Evolutionary conservation across 2,329 filamentous ascomycete species (phyloP).

Genomic region (Talaromyces sp.): DNA sequence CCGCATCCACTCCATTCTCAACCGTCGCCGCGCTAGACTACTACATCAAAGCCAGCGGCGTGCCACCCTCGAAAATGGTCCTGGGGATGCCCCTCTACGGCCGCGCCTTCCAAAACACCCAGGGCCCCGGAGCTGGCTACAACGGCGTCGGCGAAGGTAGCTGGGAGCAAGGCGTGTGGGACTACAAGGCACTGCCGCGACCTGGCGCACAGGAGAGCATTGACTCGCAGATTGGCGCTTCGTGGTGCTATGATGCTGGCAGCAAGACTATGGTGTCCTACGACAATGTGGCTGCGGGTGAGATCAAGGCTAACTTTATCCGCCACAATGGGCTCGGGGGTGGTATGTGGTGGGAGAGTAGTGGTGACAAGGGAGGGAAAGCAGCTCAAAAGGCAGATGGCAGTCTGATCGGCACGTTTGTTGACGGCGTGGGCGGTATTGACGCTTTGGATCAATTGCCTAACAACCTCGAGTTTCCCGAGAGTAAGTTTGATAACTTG

Average conservation of each 20-base stretch:
- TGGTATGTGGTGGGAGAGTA: conserved; percentile 97
- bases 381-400: conserved; percentile 32
- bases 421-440: conserved; percentile 30
- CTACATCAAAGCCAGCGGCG: conserved; percentile 59
- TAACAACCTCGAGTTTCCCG: conserved; percentile 34
- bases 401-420: conserved; percentile 62
- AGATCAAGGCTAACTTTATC: conserved; percentile 68
- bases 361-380: conserved; percentile 63
- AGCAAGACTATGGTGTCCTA: conserved; percentile 70
- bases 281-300: conserved; percentile 55
- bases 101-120: conserved; percentile 74
- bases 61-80: conserved; percentile 68
- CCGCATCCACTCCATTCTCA: conserved; percentile 70
- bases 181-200: conserved; percentile 79
- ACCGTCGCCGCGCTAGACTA: conserved; percentile 64
- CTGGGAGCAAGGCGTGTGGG: conserved; percentile 82
- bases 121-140: conserved; percentile 67
- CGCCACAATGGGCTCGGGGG: conserved; percentile 65
- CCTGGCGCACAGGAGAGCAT: conserved; percentile 59
- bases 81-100: conserved; percentile 97
- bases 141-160: conserved; percentile 65
- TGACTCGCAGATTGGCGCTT: conserved; percentile 62
- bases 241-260: conserved; percentile 67
- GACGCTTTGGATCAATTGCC: conserved; percentile 28
- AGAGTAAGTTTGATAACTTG: conserved; percentile 38